phyloP scores from a whole-genome alignment of 495 filamentous ascomycete species.

The Neurospora sp. region DNA sequence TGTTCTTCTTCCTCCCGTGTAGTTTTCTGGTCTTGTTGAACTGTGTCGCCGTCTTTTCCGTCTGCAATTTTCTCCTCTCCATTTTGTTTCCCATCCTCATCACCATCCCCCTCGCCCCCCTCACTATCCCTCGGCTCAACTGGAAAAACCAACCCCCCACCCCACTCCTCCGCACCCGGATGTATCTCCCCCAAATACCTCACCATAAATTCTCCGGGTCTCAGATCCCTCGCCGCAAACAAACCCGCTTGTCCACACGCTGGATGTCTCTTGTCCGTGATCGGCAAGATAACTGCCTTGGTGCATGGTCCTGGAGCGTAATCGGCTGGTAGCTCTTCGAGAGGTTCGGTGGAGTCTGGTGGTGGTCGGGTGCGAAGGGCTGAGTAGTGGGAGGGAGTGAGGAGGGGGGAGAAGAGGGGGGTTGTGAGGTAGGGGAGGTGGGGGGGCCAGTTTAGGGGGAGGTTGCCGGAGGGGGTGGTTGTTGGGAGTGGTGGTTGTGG shows the following conservation, averaged over 20 bases:
- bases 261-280: constrained; percentile 45
- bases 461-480: background rate
- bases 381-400: constrained; percentile 28
- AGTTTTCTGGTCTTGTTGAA: too few relatives aligned
- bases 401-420: constrained; percentile 38
- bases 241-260: constrained; percentile 55
- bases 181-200: constrained; percentile 59
- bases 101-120: background rate
- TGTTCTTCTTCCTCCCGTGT: too few relatives aligned
- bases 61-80: too few relatives aligned
- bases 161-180: constrained; percentile 11
- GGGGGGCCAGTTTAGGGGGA: constrained; percentile 50
- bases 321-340: constrained; percentile 24
- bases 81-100: too few relatives aligned
- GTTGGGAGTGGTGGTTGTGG: background rate
- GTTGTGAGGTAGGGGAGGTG: constrained; percentile 40
- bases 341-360: constrained; percentile 6
- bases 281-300: constrained; percentile 43
- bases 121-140: too few relatives aligned
- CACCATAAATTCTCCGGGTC: constrained; percentile 47
- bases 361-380: constrained; percentile 24
- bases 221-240: constrained; percentile 48
- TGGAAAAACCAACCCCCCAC: background rate
- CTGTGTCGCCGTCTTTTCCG: too few relatives aligned
- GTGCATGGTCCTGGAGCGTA: constrained; percentile 30